Evolutionary conservation across 768 basidiomycete genomes (phyloP).

Genomic region (Tricholoma furcatifolium): DNA sequence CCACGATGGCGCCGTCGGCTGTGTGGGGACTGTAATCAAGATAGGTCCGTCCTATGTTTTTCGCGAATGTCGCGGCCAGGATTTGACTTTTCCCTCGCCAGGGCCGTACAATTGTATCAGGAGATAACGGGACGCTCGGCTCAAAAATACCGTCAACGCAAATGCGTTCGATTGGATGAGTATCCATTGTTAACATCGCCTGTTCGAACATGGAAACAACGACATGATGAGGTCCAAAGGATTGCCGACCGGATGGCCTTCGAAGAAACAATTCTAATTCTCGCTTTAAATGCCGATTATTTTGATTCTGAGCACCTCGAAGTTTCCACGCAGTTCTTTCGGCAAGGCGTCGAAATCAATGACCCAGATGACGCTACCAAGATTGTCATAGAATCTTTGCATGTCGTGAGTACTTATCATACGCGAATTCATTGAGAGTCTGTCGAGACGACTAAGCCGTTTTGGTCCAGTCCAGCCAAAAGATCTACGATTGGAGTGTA

Average conservation of each 20-base stretch:
- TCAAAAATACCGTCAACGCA: neutral
- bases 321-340: neutral
- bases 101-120: neutral
- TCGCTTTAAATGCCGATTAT: neutral
- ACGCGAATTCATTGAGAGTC: too few species aligned
- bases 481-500: neutral
- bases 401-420: neutral
- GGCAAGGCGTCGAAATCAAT: neutral
- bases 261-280: neutral
- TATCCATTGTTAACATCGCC: neutral
- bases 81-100: neutral
- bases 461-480: neutral
- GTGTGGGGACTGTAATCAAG: neutral
- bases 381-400: neutral
- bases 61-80: neutral
- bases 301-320: neutral
- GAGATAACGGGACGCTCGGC: neutral
- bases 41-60: neutral
- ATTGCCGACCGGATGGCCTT: neutral
- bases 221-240: neutral
- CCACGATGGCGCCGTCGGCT: neutral
- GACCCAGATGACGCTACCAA: neutral
- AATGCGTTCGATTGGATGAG: neutral
- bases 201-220: neutral
- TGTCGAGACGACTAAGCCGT: neutral